Evolutionary conservation across 768 basidiomycete genomes (phyloP), one percentile per base, ranked within the genome.

Genomic region (Lanmaoa pseudosensibilis): DNA sequence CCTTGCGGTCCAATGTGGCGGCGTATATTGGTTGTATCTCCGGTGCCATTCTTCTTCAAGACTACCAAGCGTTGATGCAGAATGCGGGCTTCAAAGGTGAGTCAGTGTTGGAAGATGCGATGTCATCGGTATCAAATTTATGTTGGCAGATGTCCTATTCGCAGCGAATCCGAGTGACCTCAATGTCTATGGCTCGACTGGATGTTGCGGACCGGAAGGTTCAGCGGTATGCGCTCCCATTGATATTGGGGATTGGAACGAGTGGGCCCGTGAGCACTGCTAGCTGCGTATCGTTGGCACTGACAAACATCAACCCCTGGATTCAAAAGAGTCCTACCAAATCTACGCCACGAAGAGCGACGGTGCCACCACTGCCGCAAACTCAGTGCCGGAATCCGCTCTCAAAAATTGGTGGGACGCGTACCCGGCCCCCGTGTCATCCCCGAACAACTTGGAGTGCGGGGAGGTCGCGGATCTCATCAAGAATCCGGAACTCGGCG

Each of bases 381-480:
- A 50, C 19, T 36, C 60, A 0, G 50, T 38, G 7, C 55, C 58
- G 6, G 32, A 18, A 25, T 54, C 46, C 2, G 60, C 73, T 5
- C 73, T 84, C 33, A 64, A 69, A 16, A 70, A 71, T 3, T 84
- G 80, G 80, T 83, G 80, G 81, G 78, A 83, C 52, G 82, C 81
- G 0, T 83, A 80, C 61, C 83, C 84, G 0, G 43, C 60, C 6
- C 71, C 56, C 3, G 36, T 64, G 39, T 74, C 79, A 2, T 62
- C 72, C 2, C 71, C 73, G 6, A 21, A 32, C 32, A 16, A 13
- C 3, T 46, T 80, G 32, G 65, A 73, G 2, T 69, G 70, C 9
- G 74, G 73, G 15, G 74, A 78, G 19, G 72, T 83, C 1, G 77
- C 73, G 19, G 62, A 55, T 19, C 65, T 78, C 3, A 51, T 69